Evolutionary conservation across 1,139 yeast species (phyloP), one percentile per base, ranked within the genome.

Genomic region (Suhomyces anneliseae): DNA sequence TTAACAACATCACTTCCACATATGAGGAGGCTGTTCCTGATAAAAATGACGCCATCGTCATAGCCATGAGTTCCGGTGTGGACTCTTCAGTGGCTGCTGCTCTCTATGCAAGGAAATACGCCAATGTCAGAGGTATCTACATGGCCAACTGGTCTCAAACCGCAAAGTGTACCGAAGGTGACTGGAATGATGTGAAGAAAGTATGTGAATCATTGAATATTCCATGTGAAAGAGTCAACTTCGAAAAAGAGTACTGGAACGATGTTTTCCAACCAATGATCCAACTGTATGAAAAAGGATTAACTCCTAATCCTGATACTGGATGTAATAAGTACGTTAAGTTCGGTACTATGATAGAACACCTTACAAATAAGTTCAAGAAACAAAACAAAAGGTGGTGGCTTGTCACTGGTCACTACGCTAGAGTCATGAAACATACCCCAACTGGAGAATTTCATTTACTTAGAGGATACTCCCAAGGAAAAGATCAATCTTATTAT

Each of bases 41-140:
- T 0, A 55, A 56, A 5, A 63, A 76, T 34, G 96, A 88, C 58
- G 80, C 75, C 44, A 78, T 93, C 24, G 72, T 87, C 34, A 81
- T 93, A 2, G 97, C 98, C 24, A 90, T 93, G 97, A 90, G 97
- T 1, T 87, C 96, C 0, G 99, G 99, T 0, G 98, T 93, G 0
- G 99, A 93, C 64, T 90, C 98, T 0, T 86, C 97, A 1, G 90
- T 93, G 1, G 82, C 88, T 2, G 98, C 98, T 0, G 83, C 93
- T 0, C 56, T 90, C 48, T 82, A 82, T 60, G 76, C 86, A 1
- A 62, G 69, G 34, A 62, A 69, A 45, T 78, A 76, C 51, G 70
- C 64, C 6, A 81, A 85, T 39, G 95, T 87, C 0, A 68, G 74
- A 39, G 98, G 97, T 0, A 74, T 93, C 2, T 92, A 87, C 65